Conservation (phyloP, 2,329 filamentous ascomycete genomes). For the Pseudocercospora crystallina region DNA sequence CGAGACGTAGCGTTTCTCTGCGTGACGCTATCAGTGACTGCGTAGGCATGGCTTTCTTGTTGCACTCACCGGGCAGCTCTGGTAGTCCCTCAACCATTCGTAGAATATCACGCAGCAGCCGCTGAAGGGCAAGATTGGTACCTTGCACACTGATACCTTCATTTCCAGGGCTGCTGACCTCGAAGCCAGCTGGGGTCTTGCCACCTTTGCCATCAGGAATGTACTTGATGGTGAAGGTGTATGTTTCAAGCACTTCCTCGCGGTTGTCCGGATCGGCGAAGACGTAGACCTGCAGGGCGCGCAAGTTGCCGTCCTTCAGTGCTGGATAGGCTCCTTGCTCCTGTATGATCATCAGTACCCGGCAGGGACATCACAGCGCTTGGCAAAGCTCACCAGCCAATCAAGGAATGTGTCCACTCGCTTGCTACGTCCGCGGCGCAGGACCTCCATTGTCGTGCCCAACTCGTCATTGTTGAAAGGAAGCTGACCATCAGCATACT, state of each 20-base stretch:
- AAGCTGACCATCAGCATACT: conserved; percentile 31
- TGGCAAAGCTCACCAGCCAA: conserved; percentile 44
- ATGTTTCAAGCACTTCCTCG: conserved; percentile 47
- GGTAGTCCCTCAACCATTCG: conserved; percentile 41
- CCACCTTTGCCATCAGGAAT: conserved; percentile 9
- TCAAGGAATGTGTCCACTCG: conserved; percentile 47
- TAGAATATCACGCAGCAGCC: conserved; percentile 44
- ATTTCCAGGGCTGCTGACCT: conserved; percentile 32
- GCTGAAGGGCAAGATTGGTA: conserved; percentile 44
- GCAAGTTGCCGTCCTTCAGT: conserved; percentile 43
- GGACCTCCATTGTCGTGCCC: conserved; percentile 36
- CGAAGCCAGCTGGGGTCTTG: conserved; percentile 25
- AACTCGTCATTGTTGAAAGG: conserved; percentile 8
- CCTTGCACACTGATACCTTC: conserved; percentile 39
- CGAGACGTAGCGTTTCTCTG: conserved; percentile 43
- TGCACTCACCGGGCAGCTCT: conserved; percentile 42
- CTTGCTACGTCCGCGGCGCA: conserved; percentile 41
- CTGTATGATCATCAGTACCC: conserved; percentile 37
- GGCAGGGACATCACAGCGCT: background rate
- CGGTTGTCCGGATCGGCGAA: conserved; percentile 39
- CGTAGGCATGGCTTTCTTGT: background rate
- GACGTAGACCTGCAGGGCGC: conserved; percentile 49
- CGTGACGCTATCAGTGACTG: background rate
- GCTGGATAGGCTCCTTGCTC: conserved; percentile 52
- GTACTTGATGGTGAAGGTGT: conserved; percentile 52